Evolutionary conservation across 2,329 filamentous ascomycete genomes (phyloP).

Genomic region (Cyphellophora attinorum): DNA sequence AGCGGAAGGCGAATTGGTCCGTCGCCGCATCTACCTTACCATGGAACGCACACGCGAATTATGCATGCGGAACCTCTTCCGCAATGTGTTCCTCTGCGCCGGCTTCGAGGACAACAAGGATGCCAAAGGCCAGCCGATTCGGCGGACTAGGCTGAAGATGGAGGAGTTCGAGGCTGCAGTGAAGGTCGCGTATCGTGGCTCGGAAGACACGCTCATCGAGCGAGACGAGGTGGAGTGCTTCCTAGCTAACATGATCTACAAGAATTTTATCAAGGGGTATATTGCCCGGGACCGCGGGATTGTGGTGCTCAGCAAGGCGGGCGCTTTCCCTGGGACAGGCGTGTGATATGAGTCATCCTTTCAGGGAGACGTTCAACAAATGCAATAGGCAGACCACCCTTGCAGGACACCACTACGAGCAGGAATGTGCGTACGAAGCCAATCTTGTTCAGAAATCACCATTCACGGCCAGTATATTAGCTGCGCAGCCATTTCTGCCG

Average conservation of each 20-base stretch:
- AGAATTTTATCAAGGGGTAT: slow-evolving; percentile 97
- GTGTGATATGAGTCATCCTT: slow-evolving; percentile 33
- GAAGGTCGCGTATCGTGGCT: slow-evolving; percentile 53
- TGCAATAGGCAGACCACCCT: too few relatives aligned
- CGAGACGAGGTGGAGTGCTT: slow-evolving; percentile 92
- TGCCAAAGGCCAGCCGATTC: slow-evolving; percentile 36
- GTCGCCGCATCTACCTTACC: slow-evolving; percentile 85
- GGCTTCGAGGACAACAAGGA: slow-evolving; percentile 74
- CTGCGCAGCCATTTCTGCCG: too few relatives aligned
- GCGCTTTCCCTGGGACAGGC: slow-evolving; percentile 84
- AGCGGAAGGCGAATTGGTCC: slow-evolving; percentile 87
- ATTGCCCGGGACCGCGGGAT: slow-evolving; percentile 84
- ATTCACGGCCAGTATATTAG: too few relatives aligned
- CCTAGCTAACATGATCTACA: slow-evolving; percentile 95
- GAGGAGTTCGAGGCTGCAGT: slow-evolving; percentile 79
- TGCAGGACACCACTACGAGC: too few relatives aligned
- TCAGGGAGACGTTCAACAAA: too few relatives aligned
- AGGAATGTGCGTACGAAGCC: too few relatives aligned
- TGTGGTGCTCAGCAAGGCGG: slow-evolving; percentile 83
- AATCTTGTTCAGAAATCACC: too few relatives aligned
- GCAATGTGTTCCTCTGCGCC: slow-evolving; percentile 79
- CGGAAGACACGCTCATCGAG: slow-evolving; percentile 54
- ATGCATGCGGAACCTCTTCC: slow-evolving; percentile 77
- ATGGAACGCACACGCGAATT: slow-evolving; percentile 88
- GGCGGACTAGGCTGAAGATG: slow-evolving; percentile 68